Evolutionary conservation across 345 rosid species (phyloP).

Genomic region (Lepidium sativum): DNA sequence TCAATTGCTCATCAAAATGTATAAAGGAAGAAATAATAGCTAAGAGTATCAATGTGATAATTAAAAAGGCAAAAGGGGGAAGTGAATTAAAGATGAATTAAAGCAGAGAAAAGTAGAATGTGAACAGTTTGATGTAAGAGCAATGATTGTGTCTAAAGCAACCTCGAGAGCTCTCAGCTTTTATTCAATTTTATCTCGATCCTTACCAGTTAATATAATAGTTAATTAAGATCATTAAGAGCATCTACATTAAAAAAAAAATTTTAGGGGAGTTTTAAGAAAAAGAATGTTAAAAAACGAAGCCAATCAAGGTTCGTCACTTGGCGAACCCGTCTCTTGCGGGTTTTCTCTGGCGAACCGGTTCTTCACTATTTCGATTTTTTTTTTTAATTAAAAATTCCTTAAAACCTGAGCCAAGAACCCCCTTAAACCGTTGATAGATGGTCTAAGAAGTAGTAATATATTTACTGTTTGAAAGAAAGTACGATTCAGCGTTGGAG

Average conservation of each 20-base stretch:
- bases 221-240: neutral
- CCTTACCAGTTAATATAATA: neutral
- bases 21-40: neutral
- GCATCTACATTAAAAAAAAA: no score
- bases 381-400: no score
- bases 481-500: constrained; percentile 21
- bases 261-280: no score
- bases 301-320: no score
- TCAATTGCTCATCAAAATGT: neutral
- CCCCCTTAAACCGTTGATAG: no score
- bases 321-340: no score
- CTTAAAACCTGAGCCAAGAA: no score
- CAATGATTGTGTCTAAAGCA: constrained; percentile 32
- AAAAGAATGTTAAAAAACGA: no score
- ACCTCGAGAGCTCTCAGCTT: constrained; percentile 10
- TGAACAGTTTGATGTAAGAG: constrained; percentile 25
- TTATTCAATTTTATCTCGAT: neutral
- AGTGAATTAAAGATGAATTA: constrained; percentile 13
- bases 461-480: constrained; percentile 3
- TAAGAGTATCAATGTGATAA: neutral
- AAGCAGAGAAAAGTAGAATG: constrained; percentile 19
- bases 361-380: no score
- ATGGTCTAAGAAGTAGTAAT: no score
- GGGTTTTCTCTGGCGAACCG: no score
- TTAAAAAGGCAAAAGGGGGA: neutral